Evolutionary conservation across 306 rosid genomes (phyloP).

Genomic region (Senna siamea): DNA sequence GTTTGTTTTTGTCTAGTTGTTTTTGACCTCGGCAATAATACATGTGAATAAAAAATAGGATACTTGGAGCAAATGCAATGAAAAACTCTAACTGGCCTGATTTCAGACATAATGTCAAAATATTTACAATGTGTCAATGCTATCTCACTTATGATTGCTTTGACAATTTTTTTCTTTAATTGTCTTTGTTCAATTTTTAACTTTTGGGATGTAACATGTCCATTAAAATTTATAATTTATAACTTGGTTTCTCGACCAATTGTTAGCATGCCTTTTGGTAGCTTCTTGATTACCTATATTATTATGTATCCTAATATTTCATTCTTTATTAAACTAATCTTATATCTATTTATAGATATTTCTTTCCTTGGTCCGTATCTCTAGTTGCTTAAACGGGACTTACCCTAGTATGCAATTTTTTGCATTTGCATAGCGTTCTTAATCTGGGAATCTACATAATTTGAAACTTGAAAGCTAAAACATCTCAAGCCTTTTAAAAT

Average conservation of each 20-base stretch:
- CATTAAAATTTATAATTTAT: background rate
- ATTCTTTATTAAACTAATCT: background rate
- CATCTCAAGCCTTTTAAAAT: too few species aligned
- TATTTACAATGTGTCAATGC: too few species aligned
- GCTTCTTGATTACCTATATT: background rate
- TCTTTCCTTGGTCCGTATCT: background rate
- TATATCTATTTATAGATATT: too few species aligned
- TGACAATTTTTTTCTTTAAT: background rate
- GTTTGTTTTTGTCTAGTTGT: slow-evolving; percentile 2
- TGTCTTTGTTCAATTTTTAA: background rate
- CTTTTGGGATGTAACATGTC: background rate
- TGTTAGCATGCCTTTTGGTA: background rate
- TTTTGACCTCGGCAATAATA: background rate
- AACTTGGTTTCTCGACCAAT: background rate
- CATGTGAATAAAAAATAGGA: slow-evolving; percentile 1
- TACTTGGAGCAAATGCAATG: background rate
- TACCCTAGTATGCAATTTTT: too few species aligned
- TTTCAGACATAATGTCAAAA: too few species aligned
- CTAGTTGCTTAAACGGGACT: background rate
- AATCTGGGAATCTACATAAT: background rate
- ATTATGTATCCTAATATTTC: background rate
- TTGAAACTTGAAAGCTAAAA: background rate
- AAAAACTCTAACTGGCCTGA: too few species aligned
- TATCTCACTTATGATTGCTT: background rate
- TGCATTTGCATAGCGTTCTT: background rate